Evolutionary conservation across 108 stramenopile genomes (phyloP), one percentile per base, ranked within the genome.

Genomic region (Cylindrotheca fusiformis): DNA sequence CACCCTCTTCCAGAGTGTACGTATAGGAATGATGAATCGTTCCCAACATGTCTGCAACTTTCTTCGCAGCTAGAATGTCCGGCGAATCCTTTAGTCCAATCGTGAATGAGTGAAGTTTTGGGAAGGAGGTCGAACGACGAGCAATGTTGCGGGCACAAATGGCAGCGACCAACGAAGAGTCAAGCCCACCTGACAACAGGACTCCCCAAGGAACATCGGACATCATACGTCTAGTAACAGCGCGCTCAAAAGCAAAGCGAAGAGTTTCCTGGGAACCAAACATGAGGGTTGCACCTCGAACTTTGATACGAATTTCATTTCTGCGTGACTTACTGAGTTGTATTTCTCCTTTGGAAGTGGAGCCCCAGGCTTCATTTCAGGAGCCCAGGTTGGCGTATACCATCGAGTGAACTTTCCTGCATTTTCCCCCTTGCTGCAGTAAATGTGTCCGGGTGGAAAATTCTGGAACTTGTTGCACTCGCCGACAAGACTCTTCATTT

Each of bases 141-240:
- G 81, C 71, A 55, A 93, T 79, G 59, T 96, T 82, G 67, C 97
- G 90, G 21, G 91, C 80, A 48, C 95, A 96, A 69, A 98, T 87
- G 22, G 92, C 85, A 48, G 96, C 96, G 41, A 99, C 97, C 58
- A 99, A 82, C 22, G 95, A 96, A 20, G 96, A 97, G 73, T 99
- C 98, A 32, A 99, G 83, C 26, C 98, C 98, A 36, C 98, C 98
- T 5, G 89, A 91, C 47, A 99, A 86, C 53, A 99, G 90, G 36
- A 99, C 96, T 44, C 98, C 98, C 96, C 96, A 97, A 28, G 96
- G 96, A n/a, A 97, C 96, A 77, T 99, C 98, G 46, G 94, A 91
- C 98, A 99, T 99, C 96, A 97, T 97, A 54, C 97, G 91, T 48
- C 95, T 79, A 22, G 77, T 82, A 53, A 99, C 97, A 41, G 98